Evolutionary conservation across 2,329 filamentous ascomycete species (phyloP), one percentile per base, ranked within the genome.

Genomic region (Aurifilum marmelostoma): DNA sequence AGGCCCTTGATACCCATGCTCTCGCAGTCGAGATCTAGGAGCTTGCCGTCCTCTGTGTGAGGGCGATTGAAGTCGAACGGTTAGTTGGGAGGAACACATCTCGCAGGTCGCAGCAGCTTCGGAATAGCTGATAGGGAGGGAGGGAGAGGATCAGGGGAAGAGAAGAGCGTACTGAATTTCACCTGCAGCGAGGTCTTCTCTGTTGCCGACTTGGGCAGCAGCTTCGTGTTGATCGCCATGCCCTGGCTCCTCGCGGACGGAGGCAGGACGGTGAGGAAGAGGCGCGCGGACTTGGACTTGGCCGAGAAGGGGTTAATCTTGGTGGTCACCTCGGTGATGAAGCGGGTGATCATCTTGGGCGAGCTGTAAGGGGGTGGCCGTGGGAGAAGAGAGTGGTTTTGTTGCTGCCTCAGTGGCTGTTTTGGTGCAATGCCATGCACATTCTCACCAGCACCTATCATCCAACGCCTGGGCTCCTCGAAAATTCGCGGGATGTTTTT

Each of bases 241-340:
- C 87, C 89, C 66, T 84, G 86, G 67, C 85, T 82, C 67, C 94
- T 89, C 70, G 94, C 94, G 75, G 91, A 89, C 56, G 94, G 88
- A 12, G 95, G 93, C 41, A 99, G 88, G 72, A 92, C 86, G 41
- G 92, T 91, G 74, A 98, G 92, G 81, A 98, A 96, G 65, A 97
- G 86, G 58, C 96, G 91, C 52, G 93, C 94, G 32, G 94, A 91
- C 77, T 93, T 94, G 72, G 93, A 90, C 78, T 87, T 85, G 32
- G 87, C 82, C 37, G 89, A 91, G 87, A 98, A 98, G 52, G 96
- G 95, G 82, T 97, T 97, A 89, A 98, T 97, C 79, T 89, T 89
- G 73, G 93, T 91, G 76, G 87, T 89, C 75, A 98, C 89, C 79
- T 93, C 89, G 79, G 94, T 95, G 79, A 97, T 88, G 83, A 93